Conservation (phyloP, 148 eudicot genomes). For the Vaccinium corymbosum region DNA sequence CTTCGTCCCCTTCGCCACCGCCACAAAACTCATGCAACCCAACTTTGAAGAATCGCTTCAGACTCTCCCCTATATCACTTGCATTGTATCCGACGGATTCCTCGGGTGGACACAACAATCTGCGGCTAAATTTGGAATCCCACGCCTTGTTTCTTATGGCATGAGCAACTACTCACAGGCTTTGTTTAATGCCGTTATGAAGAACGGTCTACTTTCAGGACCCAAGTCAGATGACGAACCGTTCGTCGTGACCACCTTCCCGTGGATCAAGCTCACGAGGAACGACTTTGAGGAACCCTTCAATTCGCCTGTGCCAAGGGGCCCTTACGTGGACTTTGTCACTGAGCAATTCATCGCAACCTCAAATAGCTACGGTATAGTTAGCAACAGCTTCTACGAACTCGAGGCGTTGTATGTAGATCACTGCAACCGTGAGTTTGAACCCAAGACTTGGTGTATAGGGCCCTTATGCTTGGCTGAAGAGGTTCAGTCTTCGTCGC, state of each 20-base stretch:
- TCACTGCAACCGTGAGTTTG: slow-evolving; percentile 18
- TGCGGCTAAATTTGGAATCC: slow-evolving; percentile 41
- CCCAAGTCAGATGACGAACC: slow-evolving; percentile 35
- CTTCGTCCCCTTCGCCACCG: slow-evolving; percentile 38
- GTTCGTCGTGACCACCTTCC: slow-evolving; percentile 7
- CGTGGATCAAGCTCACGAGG: not conserved
- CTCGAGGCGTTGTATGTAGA: slow-evolving; percentile 45
- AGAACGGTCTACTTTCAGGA: not conserved
- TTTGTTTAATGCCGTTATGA: not conserved
- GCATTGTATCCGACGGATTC: slow-evolving; percentile 45
- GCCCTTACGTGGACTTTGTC: slow-evolving; percentile 34
- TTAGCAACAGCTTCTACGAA: slow-evolving; percentile 51
- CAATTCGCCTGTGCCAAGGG: slow-evolving; percentile 23
- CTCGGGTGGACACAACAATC: slow-evolving; percentile 28
- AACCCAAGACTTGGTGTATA: slow-evolving; percentile 43
- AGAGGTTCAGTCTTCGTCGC: not conserved
- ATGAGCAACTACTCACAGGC: slow-evolving; percentile 32
- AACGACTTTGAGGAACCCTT: not conserved
- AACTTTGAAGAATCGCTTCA: slow-evolving; percentile 40
- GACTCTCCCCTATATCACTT: slow-evolving; percentile 25
- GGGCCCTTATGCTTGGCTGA: slow-evolving; percentile 64
- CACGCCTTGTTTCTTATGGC: slow-evolving; percentile 39
- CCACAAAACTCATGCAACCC: slow-evolving; percentile 41
- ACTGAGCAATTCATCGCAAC: slow-evolving; percentile 20
- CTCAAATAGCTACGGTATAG: slow-evolving; percentile 33